Conservation (phyloP, 306 rosid genomes). For the Gleditsia sinensis region DNA sequence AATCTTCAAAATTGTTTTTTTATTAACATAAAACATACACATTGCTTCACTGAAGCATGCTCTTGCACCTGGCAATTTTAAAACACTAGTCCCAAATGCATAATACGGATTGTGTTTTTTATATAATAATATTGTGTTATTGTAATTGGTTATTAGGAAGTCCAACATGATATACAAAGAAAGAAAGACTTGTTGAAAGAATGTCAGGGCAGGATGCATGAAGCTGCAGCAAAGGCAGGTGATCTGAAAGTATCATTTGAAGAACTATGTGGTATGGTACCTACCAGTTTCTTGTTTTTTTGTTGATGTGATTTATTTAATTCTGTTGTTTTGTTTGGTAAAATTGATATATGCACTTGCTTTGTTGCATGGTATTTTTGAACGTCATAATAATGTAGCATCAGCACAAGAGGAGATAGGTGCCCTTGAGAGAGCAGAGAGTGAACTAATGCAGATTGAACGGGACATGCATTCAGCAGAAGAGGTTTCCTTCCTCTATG, state of each 20-base stretch:
- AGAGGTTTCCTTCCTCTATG: constrained; percentile 46
- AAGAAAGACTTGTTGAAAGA: constrained; percentile 44
- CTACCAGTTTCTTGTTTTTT: constrained; percentile 28
- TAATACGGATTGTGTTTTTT: constrained; percentile 5
- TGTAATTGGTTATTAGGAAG: constrained; percentile 52
- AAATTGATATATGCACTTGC: constrained; percentile 21
- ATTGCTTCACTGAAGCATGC: constrained; percentile 10
- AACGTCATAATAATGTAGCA: constrained; percentile 47
- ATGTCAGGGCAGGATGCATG: constrained; percentile 44
- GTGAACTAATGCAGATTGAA: constrained; percentile 63
- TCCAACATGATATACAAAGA: constrained; percentile 49
- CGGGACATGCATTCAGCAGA: constrained; percentile 49
- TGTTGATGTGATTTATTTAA: constrained; percentile 10
- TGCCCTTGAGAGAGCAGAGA: constrained; percentile 69
- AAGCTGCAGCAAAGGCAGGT: constrained; percentile 58
- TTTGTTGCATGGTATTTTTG: constrained; percentile 28
- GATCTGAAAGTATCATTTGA: constrained; percentile 64
- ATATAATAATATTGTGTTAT: background rate
- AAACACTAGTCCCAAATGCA: constrained; percentile 8
- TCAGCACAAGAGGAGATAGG: constrained; percentile 65
- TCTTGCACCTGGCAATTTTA: background rate
- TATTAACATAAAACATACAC: background rate
- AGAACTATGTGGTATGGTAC: constrained; percentile 65
- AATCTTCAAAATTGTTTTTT: background rate
- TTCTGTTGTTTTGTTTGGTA: constrained; percentile 15